Evolutionary conservation across 2,329 filamentous ascomycete species (phyloP), one percentile per base, ranked within the genome.

Genomic region (Pseudocercospora cruenta): DNA sequence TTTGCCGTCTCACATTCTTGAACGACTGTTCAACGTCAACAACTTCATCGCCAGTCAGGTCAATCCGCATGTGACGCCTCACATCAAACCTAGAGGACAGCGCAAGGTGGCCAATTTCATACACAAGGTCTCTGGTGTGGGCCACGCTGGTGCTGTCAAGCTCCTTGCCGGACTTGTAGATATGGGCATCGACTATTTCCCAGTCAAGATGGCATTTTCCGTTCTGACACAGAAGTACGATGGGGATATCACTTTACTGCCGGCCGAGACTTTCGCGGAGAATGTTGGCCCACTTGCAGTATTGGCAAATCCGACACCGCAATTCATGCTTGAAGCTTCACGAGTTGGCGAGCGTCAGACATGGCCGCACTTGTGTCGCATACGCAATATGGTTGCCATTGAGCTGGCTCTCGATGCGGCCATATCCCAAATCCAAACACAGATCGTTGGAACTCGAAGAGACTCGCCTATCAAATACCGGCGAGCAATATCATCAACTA

Each of bases 1-100:
- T 77, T 83, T 98, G 2, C 94, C 94, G 1, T 96, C 96, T 88
- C 93, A 90, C 21, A 88, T 92, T 1, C 83, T 98, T 16, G 89
- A 93, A 0, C 93, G 97, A 75, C 94, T 97, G 91, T 97, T 97
- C 83, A 97, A 97, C 75, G 94, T 97, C 76, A 97, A 97, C 75
- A 94, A 97, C 77, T 97, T 97, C 76, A 97, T 98, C 71, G 94
- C 97, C 19, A 97, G 93, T 0, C 94, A 98, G 77, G 93, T 97
- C 59, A 98, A 98, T 73, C 94, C 94, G 0, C 94, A 98, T 73
- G 92, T 97, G 8, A 88, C 96, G 31, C 55, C 55, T 21, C 55
- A 21, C n/a, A 36, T 58, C n/a, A 19, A 19, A 58, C 55, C 28
- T 58, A 31, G 55, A 58, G 55, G 31, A 1, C 61, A 67, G 31